Evolutionary conservation across 495 filamentous ascomycete genomes (phyloP).

Genomic region (Elaphomyces granulatus): DNA sequence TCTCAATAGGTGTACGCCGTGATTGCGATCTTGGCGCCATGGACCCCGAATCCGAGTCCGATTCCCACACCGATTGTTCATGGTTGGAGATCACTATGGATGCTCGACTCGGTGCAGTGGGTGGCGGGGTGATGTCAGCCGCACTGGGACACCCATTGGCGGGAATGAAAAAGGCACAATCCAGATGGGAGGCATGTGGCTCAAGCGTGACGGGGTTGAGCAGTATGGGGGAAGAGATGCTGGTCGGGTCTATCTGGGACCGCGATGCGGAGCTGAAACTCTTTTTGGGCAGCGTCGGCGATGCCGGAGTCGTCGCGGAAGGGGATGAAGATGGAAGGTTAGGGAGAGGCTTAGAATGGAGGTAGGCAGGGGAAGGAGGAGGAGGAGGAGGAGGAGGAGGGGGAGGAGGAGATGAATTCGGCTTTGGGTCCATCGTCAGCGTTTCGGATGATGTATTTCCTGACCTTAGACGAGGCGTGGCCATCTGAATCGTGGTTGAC

Average conservation of each 20-base stretch:
- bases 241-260: conserved; percentile 32
- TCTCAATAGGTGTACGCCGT: conserved; percentile 26
- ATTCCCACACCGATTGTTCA: conserved; percentile 36
- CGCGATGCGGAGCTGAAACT: conserved; percentile 31
- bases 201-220: conserved; percentile 31
- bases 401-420: conserved; percentile 15
- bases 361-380: conserved; percentile 15
- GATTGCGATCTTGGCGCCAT: conserved; percentile 25
- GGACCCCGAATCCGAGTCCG: conserved; percentile 31
- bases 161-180: conserved; percentile 34
- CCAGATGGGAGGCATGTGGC: conserved; percentile 31
- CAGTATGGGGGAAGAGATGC: conserved; percentile 30
- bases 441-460: conserved; percentile 20
- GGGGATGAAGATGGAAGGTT: neutral
- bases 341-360: conserved; percentile 6
- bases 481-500: conserved; percentile 18
- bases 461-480: conserved; percentile 10
- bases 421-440: conserved; percentile 23
- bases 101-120: conserved; percentile 29
- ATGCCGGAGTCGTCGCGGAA: conserved; percentile 18
- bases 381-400: conserved; percentile 24
- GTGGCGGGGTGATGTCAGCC: conserved; percentile 22
- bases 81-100: conserved; percentile 24
- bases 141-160: conserved; percentile 25
- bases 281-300: conserved; percentile 28